Evolutionary conservation across 2,329 filamentous ascomycete species (phyloP), one percentile per base, ranked within the genome.

Genomic region (Alternaria atra): DNA sequence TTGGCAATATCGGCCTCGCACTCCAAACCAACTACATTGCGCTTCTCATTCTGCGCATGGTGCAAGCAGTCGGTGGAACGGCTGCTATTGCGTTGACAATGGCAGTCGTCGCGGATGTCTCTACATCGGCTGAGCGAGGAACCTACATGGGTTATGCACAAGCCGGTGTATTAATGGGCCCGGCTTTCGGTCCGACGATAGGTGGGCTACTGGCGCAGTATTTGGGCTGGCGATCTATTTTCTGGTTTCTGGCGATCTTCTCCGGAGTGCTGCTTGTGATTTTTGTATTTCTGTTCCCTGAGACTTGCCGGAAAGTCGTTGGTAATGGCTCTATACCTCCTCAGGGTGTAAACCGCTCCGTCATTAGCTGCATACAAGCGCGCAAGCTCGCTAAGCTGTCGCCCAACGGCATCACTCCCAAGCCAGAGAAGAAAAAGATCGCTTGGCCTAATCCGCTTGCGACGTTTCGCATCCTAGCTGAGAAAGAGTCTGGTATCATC

Each of bases 51-150:
- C 62, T 80, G 7, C 73, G 77, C 6, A 72, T 74, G 59, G 47
- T 80, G 5, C 77, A 83, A 62, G 77, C 79, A 58, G 65, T 74
- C 52, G 81, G 81, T 0, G 77, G 77, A 34, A 79, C 78, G 29
- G 77, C 79, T 9, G 78, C 78, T 2, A 81, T 82, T 29, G 66
- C 91, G 0, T 80, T 95, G 1, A 87, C 86, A 0, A 90, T 86
- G 65, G 91, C 89, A 1, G 87, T 93, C 2, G 86, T 94, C 8
- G 89, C 90, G 0, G 92, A 95, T 68, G 83, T 94, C 4, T 84
- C 89, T 0, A 88, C 90, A 0, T 88, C 86, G 46, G 84, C 87
- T 0, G 90, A 94, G 73, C 83, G 92, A 66, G 92, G 91, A 1
- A 86, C 84, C 63, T 94, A 91, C 70, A 90, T 94, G 79, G 80